Conservation (phyloP, 106 monocot species). For the Acorus calamus region DNA sequence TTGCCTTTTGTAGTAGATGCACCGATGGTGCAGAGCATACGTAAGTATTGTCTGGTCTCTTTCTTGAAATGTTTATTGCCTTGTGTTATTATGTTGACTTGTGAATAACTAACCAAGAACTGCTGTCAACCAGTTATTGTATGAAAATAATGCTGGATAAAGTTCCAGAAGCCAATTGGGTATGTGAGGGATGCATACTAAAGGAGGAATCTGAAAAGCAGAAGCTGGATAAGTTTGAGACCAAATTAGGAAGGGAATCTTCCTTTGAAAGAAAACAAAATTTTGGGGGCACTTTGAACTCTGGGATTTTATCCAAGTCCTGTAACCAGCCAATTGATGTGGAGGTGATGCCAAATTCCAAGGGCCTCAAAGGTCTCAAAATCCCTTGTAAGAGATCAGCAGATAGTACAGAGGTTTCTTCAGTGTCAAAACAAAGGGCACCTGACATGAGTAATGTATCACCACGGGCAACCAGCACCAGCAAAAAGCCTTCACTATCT, state of each 20-base stretch:
- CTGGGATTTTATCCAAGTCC: constrained; percentile 14
- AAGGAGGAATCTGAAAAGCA: constrained; percentile 39
- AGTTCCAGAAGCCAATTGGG: constrained; percentile 87
- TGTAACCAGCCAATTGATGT: constrained; percentile 6
- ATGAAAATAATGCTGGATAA: constrained; percentile 68
- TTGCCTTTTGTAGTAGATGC: constrained; percentile 81
- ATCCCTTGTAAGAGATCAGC: constrained; percentile 11
- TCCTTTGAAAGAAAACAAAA: constrained; percentile 17
- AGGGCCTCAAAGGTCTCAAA: constrained; percentile 19
- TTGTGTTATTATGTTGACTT: neutral
- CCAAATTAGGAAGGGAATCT: constrained; percentile 7
- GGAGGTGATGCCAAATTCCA: neutral
- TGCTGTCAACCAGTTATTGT: constrained; percentile 65
- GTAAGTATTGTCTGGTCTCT: constrained; percentile 35
- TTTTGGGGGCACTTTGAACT: constrained; percentile 13
- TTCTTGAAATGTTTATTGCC: neutral
- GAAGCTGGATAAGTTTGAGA: constrained; percentile 23
- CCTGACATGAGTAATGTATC: constrained; percentile 8
- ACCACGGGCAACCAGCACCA: constrained; percentile 17
- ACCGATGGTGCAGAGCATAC: constrained; percentile 95
- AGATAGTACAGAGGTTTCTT: constrained; percentile 17
- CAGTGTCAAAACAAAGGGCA: constrained; percentile 9
- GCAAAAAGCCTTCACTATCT: constrained; percentile 20
- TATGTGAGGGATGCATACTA: constrained; percentile 82
- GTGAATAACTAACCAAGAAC: neutral